Evolutionary conservation across 352 stramenopile genomes (phyloP), one percentile per base, ranked within the genome.

Genomic region (Globisporangium nodosum): DNA sequence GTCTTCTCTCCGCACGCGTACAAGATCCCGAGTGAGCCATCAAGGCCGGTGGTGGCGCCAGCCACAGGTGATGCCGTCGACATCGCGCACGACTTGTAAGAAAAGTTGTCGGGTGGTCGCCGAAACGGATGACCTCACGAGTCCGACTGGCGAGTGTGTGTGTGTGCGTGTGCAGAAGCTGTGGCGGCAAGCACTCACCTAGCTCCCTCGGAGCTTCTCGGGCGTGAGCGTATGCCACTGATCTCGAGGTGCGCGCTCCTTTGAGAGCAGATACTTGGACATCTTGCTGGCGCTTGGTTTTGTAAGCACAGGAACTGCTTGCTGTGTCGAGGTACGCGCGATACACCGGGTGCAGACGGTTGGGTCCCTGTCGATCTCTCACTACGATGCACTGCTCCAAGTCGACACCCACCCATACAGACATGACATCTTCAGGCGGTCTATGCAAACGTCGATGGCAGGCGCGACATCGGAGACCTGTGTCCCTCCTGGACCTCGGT

Each of bases 201-300:
- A 88, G 37, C 88, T 87, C 16, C 65, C 65, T 24, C 80, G 77
- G 21, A 90, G 59, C 51, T 88, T 90, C 51, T 66, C 78, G 5
- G 88, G 61, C 20, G 74, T 74, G 45, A 82, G 63, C 3, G 63
- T 56, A 12, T 65, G 80, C 0, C 68, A 70, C 11, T 77, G 69
- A 43, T 71, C 71, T 0, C 60, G 69, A 0, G 76, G 65, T 0
- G 65, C 50, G 39, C 67, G 56, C 39, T 85, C 69, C 64, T 86
- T 73, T 0, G 71, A 81, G 49, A 90, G 49, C 52, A 90, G 52
- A 54, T 87, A 88, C 60, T 85, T 84, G 35, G 75, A 75, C 3
- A 73, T 86, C 64, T 76, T 87, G 68, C 61, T 85, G 20, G 56
- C 66, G 12, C 57, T 56, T 54, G 69, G 69, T 84, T 87, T 50